Conservation (phyloP, 1,139 yeast species). For the Pichia sp. region DNA sequence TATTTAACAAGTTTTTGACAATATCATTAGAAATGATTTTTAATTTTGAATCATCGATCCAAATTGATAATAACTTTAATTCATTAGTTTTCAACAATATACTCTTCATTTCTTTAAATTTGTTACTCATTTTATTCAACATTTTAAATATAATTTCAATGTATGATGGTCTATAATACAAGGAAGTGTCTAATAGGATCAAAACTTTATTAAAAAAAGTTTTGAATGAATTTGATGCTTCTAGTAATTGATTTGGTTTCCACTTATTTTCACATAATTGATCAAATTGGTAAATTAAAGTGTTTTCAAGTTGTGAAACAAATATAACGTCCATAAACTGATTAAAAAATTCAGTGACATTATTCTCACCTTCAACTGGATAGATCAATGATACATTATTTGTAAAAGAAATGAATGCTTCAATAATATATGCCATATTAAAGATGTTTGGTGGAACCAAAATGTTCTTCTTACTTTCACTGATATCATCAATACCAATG, state of each 20-base stretch:
- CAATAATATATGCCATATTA: constrained; percentile 71
- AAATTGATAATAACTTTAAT: constrained; percentile 18
- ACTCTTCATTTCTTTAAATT: constrained; percentile 18
- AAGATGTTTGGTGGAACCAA: constrained; percentile 71
- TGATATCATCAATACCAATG: constrained; percentile 45
- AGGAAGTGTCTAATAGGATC: constrained; percentile 53
- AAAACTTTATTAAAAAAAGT: constrained; percentile 46
- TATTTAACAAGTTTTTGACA: constrained; percentile 13
- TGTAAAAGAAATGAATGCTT: constrained; percentile 51
- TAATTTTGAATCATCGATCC: constrained; percentile 22
- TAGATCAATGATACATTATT: constrained; percentile 39
- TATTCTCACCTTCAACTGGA: constrained; percentile 22
- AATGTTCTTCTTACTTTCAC: constrained; percentile 53
- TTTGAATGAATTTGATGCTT: constrained; percentile 42
- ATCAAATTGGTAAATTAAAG: constrained; percentile 39
- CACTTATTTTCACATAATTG: constrained; percentile 14
- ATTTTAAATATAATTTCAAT: constrained; percentile 39
- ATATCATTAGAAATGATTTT: constrained; percentile 18
- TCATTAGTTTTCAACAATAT: constrained; percentile 13
- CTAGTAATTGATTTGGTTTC: constrained; percentile 37
- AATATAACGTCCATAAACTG: constrained; percentile 60
- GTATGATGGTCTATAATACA: constrained; percentile 48
- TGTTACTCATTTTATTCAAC: constrained; percentile 22
- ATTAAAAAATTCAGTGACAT: constrained; percentile 45
- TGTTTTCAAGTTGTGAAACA: constrained; percentile 55